phyloP scores from a whole-genome alignment of 257 asterid genomes.

The Solanum raphanifolium region DNA sequence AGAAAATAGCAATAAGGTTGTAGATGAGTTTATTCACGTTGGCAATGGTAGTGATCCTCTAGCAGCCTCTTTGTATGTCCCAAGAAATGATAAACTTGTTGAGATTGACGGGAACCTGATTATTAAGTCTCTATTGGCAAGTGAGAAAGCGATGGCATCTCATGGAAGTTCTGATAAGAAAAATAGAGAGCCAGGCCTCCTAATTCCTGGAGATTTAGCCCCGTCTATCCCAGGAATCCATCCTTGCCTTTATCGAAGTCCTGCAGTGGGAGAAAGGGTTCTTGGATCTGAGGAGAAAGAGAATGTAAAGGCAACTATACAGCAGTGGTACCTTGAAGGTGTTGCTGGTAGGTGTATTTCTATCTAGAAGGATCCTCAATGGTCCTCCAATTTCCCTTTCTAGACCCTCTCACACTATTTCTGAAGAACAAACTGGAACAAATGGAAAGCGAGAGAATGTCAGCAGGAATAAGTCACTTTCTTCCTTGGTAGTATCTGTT shows the following conservation, averaged over 20 bases:
- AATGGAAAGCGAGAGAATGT: too few relatives aligned
- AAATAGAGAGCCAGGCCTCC: conserved; percentile 53
- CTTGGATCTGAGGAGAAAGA: conserved; percentile 47
- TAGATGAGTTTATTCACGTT: conserved; percentile 21
- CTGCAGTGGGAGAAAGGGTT: conserved; percentile 14
- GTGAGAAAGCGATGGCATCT: conserved; percentile 62
- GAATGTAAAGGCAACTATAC: conserved; percentile 26
- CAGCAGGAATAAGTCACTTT: too few relatives aligned
- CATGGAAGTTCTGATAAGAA: conserved; percentile 12
- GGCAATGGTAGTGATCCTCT: conserved; percentile 51
- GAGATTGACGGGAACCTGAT: conserved; percentile 65
- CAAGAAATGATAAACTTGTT: conserved; percentile 60
- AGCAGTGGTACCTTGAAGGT: too few relatives aligned
- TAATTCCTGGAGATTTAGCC: conserved; percentile 28
- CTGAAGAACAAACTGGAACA: too few relatives aligned
- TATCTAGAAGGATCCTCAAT: too few relatives aligned
- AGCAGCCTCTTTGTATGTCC: conserved; percentile 53
- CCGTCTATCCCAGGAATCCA: conserved; percentile 45
- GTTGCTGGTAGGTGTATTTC: too few relatives aligned
- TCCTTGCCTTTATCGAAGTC: conserved; percentile 5
- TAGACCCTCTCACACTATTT: too few relatives aligned
- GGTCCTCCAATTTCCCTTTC: too few relatives aligned
- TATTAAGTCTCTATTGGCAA: conserved; percentile 53
- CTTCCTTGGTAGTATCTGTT: too few relatives aligned
- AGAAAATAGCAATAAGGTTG: background rate